Percentiles rank a stretch among this genome's conserved stretches.
Conservation (phyloP, 805 yeast species). For the Kodamaea lidongshanica region DNA sequence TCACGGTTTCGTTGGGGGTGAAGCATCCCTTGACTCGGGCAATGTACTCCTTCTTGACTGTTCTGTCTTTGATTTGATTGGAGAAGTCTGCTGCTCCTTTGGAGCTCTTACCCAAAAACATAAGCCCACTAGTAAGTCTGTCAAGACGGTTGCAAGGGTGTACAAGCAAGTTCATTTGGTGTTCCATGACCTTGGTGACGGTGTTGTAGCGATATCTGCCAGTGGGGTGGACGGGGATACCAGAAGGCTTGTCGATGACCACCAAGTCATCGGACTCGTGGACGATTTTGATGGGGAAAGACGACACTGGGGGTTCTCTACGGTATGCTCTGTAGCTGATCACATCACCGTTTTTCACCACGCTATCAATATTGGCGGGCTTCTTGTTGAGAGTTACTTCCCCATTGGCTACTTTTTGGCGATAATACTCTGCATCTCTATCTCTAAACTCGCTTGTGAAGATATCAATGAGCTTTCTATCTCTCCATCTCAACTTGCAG, state of each 20-base stretch:
- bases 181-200: constrained; percentile 68
- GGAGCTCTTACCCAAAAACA: constrained; percentile 83
- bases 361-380: constrained; percentile 56
- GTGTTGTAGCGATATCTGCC: constrained; percentile 76
- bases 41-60: constrained; percentile 73
- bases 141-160: constrained; percentile 86
- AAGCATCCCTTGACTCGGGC: constrained; percentile 87
- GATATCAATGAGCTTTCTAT: constrained; percentile 70
- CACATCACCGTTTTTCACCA: constrained; percentile 75
- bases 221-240: constrained; percentile 94
- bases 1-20: constrained; percentile 46
- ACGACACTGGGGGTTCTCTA: constrained; percentile 82
- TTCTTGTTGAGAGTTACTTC: constrained; percentile 66
- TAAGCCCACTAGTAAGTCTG: constrained; percentile 83
- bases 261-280: constrained; percentile 69
- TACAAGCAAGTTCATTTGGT: constrained; percentile 58
- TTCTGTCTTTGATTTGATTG: constrained; percentile 63
- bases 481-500: constrained; percentile 90
- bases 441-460: constrained; percentile 84
- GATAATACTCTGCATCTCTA: constrained; percentile 60
- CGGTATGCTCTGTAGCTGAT: constrained; percentile 75
- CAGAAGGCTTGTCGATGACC: constrained; percentile 89
- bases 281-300: constrained; percentile 57
- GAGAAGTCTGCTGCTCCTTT: constrained; percentile 73
- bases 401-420: constrained; percentile 47